phyloP scores from a whole-genome alignment of 352 stramenopile genomes.

The Globisporangium emineosum region DNA sequence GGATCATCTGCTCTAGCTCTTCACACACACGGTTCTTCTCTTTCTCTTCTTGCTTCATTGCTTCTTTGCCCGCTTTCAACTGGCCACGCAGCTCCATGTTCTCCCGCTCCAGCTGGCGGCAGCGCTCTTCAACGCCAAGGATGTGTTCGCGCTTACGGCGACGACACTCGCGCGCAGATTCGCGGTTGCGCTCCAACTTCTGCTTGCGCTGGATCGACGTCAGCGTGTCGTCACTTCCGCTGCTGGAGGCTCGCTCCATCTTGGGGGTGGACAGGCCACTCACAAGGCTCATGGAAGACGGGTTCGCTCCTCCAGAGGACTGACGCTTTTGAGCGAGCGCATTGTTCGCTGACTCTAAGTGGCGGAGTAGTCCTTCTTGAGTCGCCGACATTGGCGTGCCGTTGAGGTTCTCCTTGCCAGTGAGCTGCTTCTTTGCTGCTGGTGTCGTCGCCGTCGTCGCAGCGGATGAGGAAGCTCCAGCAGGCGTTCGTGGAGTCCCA shows the following conservation, averaged over 20 bases:
- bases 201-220: constrained; percentile 68
- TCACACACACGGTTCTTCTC: constrained; percentile 85
- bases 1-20: constrained; percentile 82
- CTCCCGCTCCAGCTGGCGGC: constrained; percentile 82
- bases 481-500: constrained; percentile 8
- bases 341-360: constrained; percentile 73
- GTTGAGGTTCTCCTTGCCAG: constrained; percentile 22
- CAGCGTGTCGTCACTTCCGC: constrained; percentile 42
- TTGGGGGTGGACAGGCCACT: constrained; percentile 37
- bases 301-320: constrained; percentile 13
- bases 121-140: constrained; percentile 72
- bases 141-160: constrained; percentile 88
- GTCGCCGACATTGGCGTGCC: constrained; percentile 45
- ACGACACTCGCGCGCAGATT: constrained; percentile 89
- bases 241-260: constrained; percentile 47
- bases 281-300: constrained; percentile 2
- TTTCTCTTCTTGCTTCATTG: constrained; percentile 81
- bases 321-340: constrained; percentile 64
- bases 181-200: constrained; percentile 91
- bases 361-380: constrained; percentile 56
- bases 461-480: neutral
- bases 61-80: constrained; percentile 86
- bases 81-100: constrained; percentile 91
- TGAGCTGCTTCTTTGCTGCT: constrained; percentile 26
- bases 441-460: constrained; percentile 1